These are phyloP conservation scores for Acacia concinna DNA, from an alignment of 331 rosid species.

Conservation along the genomic window DNA sequence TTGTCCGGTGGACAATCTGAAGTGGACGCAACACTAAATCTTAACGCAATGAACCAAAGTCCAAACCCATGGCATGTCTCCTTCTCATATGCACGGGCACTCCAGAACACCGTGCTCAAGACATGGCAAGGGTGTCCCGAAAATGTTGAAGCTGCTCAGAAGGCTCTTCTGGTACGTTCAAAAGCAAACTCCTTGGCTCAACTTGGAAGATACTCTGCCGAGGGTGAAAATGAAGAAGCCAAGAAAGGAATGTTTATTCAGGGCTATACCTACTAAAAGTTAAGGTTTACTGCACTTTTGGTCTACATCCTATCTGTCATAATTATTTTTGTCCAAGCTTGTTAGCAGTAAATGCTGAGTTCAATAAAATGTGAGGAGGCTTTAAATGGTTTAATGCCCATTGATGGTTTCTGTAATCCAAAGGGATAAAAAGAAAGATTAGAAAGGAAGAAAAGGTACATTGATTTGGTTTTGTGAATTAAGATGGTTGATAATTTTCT, in stretches of 20 bases:
- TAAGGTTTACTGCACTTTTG: slow-evolving; percentile 12
- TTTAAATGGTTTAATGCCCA: slow-evolving; percentile 27
- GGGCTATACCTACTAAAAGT: slow-evolving; percentile 79
- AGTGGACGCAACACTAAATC: slow-evolving; percentile 85
- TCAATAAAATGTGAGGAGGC: slow-evolving; percentile 55
- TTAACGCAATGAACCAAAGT: slow-evolving; percentile 97
- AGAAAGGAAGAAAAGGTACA: neutral
- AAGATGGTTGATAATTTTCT: neutral
- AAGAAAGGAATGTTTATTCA: slow-evolving; percentile 86
- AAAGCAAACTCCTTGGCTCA: slow-evolving; percentile 98
- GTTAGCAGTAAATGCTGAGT: slow-evolving; percentile 32
- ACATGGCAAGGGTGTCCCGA: slow-evolving; percentile 91
- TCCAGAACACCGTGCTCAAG: slow-evolving; percentile 90
- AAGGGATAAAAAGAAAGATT: neutral
- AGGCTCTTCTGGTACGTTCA: slow-evolving; percentile 83
- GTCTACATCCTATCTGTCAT: slow-evolving; percentile 24
- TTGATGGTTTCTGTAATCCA: slow-evolving; percentile 20
- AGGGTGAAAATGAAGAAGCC: slow-evolving; percentile 88
- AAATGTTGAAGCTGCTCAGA: slow-evolving; percentile 77
- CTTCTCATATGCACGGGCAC: slow-evolving; percentile 95
- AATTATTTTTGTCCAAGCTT: slow-evolving; percentile 15
- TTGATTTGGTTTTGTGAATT: neutral
- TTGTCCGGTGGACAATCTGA: slow-evolving; percentile 99
- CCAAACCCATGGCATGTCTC: slow-evolving; percentile 99
- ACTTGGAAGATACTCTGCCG: slow-evolving; percentile 86